Conservation (phyloP, 176 grass and related monocot genomes). For the Themeda triandra region DNA sequence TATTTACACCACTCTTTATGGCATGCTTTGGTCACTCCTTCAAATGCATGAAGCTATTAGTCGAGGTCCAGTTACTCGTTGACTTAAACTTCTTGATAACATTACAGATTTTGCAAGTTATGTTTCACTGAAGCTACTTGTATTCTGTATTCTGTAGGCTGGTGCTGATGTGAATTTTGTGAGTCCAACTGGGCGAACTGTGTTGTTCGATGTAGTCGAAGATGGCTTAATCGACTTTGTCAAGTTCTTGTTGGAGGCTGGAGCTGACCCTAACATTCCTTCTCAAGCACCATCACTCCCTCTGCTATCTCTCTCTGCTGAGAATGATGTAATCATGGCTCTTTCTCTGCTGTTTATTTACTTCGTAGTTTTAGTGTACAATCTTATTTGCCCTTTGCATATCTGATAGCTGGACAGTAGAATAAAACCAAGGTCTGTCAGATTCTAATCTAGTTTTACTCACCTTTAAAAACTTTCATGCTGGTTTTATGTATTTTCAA, state of each 20-base stretch:
- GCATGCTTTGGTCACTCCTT: constrained; percentile 8
- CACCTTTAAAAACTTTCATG: background rate
- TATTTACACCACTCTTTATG: constrained; percentile 29
- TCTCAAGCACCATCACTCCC: too few relatives aligned
- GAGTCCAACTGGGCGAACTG: background rate
- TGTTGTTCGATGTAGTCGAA: constrained; percentile 9
- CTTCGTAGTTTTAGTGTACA: background rate
- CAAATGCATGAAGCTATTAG: constrained; percentile 32
- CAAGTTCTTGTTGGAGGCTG: constrained; percentile 18
- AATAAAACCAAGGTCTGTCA: background rate
- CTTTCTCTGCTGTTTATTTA: background rate
- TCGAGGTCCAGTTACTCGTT: constrained; percentile 14
- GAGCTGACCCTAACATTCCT: constrained; percentile 23
- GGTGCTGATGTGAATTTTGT: constrained; percentile 45
- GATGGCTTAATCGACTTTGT: constrained; percentile 23
- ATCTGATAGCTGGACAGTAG: background rate
- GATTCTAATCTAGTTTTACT: background rate
- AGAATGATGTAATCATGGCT: too few relatives aligned
- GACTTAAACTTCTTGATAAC: background rate
- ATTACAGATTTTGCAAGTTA: background rate
- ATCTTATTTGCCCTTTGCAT: background rate
- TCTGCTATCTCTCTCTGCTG: too few relatives aligned
- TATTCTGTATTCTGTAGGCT: constrained; percentile 25
- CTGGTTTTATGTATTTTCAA: background rate
- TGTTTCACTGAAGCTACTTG: background rate